These are phyloP conservation scores for Cyberlindnera amylophila DNA, from an alignment of 805 yeast species.

Conservation along the genomic window DNA sequence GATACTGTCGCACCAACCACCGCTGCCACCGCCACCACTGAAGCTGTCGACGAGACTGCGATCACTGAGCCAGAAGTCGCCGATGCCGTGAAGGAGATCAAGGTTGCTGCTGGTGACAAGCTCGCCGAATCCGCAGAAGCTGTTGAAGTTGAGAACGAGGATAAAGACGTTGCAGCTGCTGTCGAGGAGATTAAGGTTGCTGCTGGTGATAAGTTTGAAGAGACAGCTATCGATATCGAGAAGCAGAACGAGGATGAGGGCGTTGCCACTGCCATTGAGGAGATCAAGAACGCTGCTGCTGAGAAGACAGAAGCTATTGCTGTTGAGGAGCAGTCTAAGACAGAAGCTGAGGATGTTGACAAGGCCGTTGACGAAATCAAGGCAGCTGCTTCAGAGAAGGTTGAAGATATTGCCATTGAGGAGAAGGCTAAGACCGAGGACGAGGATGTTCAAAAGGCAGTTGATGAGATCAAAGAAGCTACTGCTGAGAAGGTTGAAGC, in stretches of 20 bases:
- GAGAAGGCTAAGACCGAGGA: background rate
- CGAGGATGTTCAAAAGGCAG: too few species aligned
- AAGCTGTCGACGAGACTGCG: background rate
- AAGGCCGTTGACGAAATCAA: conserved; percentile 5
- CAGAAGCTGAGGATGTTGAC: conserved; percentile 3
- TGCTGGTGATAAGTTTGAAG: conserved; percentile 5
- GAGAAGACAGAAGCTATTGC: conserved; percentile 7
- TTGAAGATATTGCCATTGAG: background rate
- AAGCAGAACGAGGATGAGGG: background rate
- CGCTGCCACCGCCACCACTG: conserved; percentile 4
- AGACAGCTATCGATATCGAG: background rate
- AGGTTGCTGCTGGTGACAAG: conserved; percentile 2
- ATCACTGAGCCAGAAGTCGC: conserved; percentile 1
- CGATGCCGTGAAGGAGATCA: conserved; percentile 2
- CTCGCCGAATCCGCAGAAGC: conserved; percentile 5
- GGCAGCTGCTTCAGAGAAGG: conserved; percentile 5
- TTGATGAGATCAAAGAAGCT: background rate
- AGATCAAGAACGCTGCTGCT: conserved; percentile 6
- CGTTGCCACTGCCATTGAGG: conserved; percentile 3
- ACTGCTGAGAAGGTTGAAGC: conserved; percentile 1
- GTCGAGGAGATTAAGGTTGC: conserved; percentile 4
- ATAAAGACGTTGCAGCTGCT: conserved; percentile 2
- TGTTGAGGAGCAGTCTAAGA: background rate
- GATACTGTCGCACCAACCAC: conserved; percentile 6
- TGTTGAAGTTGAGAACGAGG: background rate